phyloP scores from a whole-genome alignment of 148 eudicot genomes.

The Rhododendron molle region DNA sequence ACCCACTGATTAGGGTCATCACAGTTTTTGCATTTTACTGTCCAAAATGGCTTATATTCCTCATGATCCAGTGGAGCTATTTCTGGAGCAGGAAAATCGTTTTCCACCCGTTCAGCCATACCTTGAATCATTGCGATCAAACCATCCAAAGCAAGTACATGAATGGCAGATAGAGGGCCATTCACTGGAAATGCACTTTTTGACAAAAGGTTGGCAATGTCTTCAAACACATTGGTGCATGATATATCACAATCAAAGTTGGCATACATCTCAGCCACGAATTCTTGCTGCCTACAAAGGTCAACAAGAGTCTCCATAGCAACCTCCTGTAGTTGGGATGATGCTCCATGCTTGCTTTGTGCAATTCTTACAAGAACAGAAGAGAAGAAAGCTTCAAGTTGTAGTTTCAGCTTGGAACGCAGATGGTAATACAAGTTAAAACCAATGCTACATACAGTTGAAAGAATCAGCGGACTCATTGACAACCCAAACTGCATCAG shows the following conservation, averaged over 20 bases:
- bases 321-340: slow-evolving; percentile 93
- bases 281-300: slow-evolving; percentile 83
- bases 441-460: slow-evolving; percentile 89
- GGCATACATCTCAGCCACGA: slow-evolving; percentile 85
- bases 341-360: slow-evolving; percentile 81
- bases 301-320: slow-evolving; percentile 98
- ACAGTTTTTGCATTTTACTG: slow-evolving; percentile 63
- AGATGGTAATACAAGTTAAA: slow-evolving; percentile 79
- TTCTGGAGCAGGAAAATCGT: slow-evolving; percentile 53
- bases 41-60: slow-evolving; percentile 86
- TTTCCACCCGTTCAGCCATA: slow-evolving; percentile 83
- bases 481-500: slow-evolving; percentile 91
- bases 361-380: slow-evolving; percentile 79
- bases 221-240: slow-evolving; percentile 87
- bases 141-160: slow-evolving; percentile 90
- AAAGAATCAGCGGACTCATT: slow-evolving; percentile 82
- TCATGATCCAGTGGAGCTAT: slow-evolving; percentile 51
- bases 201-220: slow-evolving; percentile 78
- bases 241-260: slow-evolving; percentile 93
- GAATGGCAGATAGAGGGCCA: slow-evolving; percentile 77
- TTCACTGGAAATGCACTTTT: slow-evolving; percentile 96
- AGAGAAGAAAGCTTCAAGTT: slow-evolving; percentile 86
- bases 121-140: slow-evolving; percentile 83
- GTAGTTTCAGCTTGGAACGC: slow-evolving; percentile 68
- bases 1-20: slow-evolving; percentile 76